Evolutionary conservation across 306 rosid species (phyloP), one percentile per base, ranked within the genome.

Genomic region (Quercus suber): DNA sequence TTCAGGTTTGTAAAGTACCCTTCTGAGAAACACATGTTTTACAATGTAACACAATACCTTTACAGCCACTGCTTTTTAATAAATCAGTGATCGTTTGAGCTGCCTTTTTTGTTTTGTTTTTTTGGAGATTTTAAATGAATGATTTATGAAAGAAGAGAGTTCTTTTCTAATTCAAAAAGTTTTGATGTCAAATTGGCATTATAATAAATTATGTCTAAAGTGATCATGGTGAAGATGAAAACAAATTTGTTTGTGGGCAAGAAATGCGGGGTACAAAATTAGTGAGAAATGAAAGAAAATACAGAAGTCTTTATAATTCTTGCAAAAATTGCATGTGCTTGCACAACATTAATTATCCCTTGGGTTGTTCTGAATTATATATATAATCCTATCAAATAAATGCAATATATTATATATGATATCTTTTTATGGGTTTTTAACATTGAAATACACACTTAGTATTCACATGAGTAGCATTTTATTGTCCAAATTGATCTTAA

Each of bases 1-100:
- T 95, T 77, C 91, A 93, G 99, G 99, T 93, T 69, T 35, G 97
- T 82, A 53, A 43, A 52, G 1, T 61, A 70, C 68, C 69, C 19
- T 63, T 20, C 52, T 69, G 30, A 63, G 25, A 27, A 23, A 41
- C 11, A 8, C 15, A 3, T 8, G 15, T 59, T 59, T 59, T 11
- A 23, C 33, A 11, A 3, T 58, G 23, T 21, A 11, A 59, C 30
- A 23, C 28, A 59, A 11, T 23, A 2, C 33, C 67, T 28, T 23
- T 11, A 21, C 18, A 23, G 5, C 17, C 67, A 11, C 12, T 59
- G 67, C 1, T 1, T 21, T 59, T 7, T 11, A 60, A 5, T 5
- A 60, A 60, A 60, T 60, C 67, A 23, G 67, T 27, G 67, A 21
- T 25, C 12, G 19, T 30, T 25, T 25, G 31, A 12, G 19, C 15